Evolutionary conservation across 306 rosid genomes (phyloP).

Genomic region (Prinsepia uniflora): DNA sequence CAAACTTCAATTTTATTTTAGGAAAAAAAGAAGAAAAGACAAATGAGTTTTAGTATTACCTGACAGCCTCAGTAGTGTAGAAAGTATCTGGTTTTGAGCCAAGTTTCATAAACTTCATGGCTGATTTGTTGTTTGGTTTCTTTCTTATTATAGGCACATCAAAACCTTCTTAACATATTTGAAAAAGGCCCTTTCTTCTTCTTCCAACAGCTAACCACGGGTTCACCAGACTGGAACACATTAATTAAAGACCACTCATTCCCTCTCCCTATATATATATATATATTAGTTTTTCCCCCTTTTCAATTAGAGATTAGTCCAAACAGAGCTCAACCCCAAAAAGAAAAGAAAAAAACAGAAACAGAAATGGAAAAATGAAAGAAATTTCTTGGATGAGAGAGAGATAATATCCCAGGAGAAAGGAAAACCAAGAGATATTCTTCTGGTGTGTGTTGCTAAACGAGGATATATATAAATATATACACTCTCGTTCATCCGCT

Average conservation of each 20-base stretch:
- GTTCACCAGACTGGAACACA: too few species aligned
- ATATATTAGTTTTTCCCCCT: background rate
- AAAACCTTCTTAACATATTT: slow-evolving; percentile 37
- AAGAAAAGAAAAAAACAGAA: slow-evolving; percentile 22
- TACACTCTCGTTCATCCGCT: too few species aligned
- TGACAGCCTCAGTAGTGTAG: slow-evolving; percentile 70
- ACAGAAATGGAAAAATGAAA: slow-evolving; percentile 15
- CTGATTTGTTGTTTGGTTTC: slow-evolving; percentile 22
- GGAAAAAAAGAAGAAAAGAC: too few species aligned
- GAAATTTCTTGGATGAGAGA: slow-evolving; percentile 50
- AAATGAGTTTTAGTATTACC: slow-evolving; percentile 33
- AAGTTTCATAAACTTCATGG: slow-evolving; percentile 99
- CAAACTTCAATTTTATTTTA: too few species aligned
- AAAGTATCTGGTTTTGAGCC: slow-evolving; percentile 98
- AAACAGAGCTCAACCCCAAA: slow-evolving; percentile 22
- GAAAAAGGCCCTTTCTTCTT: slow-evolving; percentile 25
- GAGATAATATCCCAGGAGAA: slow-evolving; percentile 47
- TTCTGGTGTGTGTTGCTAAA: slow-evolving; percentile 39
- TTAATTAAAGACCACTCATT: too few species aligned
- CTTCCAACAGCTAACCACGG: slow-evolving; percentile 9
- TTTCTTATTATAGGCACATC: slow-evolving; percentile 36
- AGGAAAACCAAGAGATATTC: slow-evolving; percentile 45
- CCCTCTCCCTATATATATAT: background rate
- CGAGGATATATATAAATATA: slow-evolving; percentile 29
- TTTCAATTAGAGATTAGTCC: slow-evolving; percentile 30